A percentile compares a stretch with the other conserved stretches of the same genome.
Conservation (phyloP, 371 early-diverging fungal genomes). For the Mucor lusitanicus region DNA sequence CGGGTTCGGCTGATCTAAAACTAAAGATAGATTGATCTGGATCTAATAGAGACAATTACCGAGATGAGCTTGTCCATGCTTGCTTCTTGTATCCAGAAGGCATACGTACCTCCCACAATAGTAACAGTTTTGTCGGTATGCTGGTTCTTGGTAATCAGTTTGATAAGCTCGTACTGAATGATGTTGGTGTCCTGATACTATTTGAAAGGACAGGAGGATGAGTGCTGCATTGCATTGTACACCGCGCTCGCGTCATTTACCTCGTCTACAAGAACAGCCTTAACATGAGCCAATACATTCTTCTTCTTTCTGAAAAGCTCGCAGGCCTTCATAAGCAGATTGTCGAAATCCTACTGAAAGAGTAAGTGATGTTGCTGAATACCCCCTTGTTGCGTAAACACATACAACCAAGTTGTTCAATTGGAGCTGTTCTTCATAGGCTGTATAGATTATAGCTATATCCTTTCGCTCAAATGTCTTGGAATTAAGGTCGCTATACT, state of each 20-base stretch:
- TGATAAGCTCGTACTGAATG: slow-evolving; percentile 59
- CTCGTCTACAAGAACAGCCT: slow-evolving; percentile 62
- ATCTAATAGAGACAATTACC: slow-evolving; percentile 19
- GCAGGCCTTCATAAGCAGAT: slow-evolving; percentile 44
- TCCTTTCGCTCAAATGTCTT: slow-evolving; percentile 10
- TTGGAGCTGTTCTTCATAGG: slow-evolving; percentile 40
- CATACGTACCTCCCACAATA: slow-evolving; percentile 56
- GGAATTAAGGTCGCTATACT: slow-evolving; percentile 6
- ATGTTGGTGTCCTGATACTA: slow-evolving; percentile 70
- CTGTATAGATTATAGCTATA: slow-evolving; percentile 32
- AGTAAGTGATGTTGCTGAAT: background rate
- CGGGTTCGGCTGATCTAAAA: slow-evolving; percentile 60
- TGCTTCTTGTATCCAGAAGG: background rate
- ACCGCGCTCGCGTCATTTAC: slow-evolving; percentile 18
- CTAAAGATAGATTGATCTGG: slow-evolving; percentile 69
- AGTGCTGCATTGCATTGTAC: background rate
- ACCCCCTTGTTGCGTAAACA: background rate
- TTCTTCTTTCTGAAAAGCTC: slow-evolving; percentile 33
- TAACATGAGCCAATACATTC: slow-evolving; percentile 18
- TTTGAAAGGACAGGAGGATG: background rate
- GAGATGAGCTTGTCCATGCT: background rate
- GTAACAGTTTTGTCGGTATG: slow-evolving; percentile 43
- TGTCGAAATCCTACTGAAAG: slow-evolving; percentile 60
- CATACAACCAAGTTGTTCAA: slow-evolving; percentile 35
- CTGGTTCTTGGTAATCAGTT: slow-evolving; percentile 26